A percentile compares a stretch with the other conserved stretches of the same genome.
Evolutionary conservation across 139 green algal species (phyloP).

Genomic region (Chlorella sp.): DNA sequence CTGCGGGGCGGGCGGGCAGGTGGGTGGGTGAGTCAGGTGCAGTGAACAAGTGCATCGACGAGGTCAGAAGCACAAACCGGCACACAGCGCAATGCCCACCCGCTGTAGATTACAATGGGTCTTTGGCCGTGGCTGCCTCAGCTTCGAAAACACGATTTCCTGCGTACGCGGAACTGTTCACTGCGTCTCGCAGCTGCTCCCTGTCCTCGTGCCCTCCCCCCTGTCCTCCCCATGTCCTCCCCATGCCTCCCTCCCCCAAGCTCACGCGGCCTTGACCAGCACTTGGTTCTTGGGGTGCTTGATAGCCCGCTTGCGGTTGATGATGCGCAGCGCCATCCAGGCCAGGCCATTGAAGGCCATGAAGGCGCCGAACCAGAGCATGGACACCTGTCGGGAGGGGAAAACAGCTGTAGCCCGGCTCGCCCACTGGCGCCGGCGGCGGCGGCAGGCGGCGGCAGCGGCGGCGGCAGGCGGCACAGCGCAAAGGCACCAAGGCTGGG

Average conservation of each 20-base stretch:
- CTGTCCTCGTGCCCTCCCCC: too few relatives aligned
- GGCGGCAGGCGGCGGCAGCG: background rate
- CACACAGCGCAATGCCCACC: too few relatives aligned
- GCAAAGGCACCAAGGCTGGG: too few relatives aligned
- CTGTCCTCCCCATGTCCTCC: too few relatives aligned
- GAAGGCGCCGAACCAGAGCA: conserved; percentile 18
- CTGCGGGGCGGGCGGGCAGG: background rate
- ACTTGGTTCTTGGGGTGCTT: background rate
- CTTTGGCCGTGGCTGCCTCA: too few relatives aligned
- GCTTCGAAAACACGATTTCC: too few relatives aligned
- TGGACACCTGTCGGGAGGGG: background rate
- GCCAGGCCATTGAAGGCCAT: conserved; percentile 12
- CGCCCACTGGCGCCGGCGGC: background rate
- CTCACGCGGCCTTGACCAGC: conserved; percentile 22
- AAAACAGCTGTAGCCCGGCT: background rate
- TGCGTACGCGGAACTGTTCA: too few relatives aligned
- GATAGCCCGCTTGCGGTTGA: background rate
- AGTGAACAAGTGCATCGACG: too few relatives aligned
- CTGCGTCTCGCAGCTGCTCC: too few relatives aligned
- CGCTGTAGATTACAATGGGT: too few relatives aligned
- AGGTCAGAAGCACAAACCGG: too few relatives aligned
- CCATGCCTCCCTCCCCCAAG: background rate
- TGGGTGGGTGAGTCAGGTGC: too few relatives aligned
- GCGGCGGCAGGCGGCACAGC: background rate
- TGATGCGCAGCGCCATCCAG: background rate